Percentiles rank a stretch among this genome's conserved stretches.
phyloP scores from a whole-genome alignment of 2,329 filamentous ascomycete genomes.

The Colletotrichum lupini region DNA sequence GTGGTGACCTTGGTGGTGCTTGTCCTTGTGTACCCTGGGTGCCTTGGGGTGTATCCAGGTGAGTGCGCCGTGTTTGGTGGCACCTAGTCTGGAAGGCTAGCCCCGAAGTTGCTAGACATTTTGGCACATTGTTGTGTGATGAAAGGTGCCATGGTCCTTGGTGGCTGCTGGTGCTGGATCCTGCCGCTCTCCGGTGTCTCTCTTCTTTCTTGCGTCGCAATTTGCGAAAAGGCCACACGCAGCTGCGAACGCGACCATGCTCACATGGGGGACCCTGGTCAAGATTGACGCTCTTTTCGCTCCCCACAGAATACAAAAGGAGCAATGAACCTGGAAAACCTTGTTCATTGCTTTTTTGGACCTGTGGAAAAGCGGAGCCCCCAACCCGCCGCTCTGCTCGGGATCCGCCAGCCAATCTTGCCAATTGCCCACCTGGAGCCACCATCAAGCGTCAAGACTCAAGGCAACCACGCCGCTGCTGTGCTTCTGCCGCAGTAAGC shows the following conservation, averaged over 20 bases:
- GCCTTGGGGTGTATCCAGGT: background rate
- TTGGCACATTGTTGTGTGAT: slow-evolving; percentile 2
- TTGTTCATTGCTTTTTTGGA: slow-evolving; percentile 28
- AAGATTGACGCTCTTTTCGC: slow-evolving; percentile 13
- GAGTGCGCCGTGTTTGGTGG: slow-evolving; percentile 4
- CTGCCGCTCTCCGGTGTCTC: slow-evolving; percentile 10
- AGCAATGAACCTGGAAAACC: slow-evolving; percentile 32
- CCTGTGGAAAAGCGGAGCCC: slow-evolving; percentile 15
- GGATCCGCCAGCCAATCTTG: slow-evolving; percentile 19
- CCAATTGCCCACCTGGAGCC: slow-evolving; percentile 6
- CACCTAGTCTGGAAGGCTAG: background rate
- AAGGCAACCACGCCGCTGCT: slow-evolving; percentile 12
- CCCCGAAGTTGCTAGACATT: slow-evolving; percentile 11
- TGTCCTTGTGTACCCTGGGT: background rate
- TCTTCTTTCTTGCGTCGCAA: background rate
- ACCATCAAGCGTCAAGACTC: no score
- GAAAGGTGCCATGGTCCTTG: background rate
- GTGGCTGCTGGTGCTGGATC: slow-evolving; percentile 13
- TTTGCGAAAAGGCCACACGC: slow-evolving; percentile 8
- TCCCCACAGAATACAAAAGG: slow-evolving; percentile 25
- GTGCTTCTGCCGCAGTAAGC: slow-evolving; percentile 1
- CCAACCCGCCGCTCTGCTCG: slow-evolving; percentile 1
- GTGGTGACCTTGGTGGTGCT: background rate
- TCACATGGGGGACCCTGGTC: slow-evolving; percentile 30
- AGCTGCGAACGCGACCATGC: slow-evolving; percentile 4